phyloP scores from a whole-genome alignment of 495 filamentous ascomycete species.

The Hapsidospora chrysogenum region DNA sequence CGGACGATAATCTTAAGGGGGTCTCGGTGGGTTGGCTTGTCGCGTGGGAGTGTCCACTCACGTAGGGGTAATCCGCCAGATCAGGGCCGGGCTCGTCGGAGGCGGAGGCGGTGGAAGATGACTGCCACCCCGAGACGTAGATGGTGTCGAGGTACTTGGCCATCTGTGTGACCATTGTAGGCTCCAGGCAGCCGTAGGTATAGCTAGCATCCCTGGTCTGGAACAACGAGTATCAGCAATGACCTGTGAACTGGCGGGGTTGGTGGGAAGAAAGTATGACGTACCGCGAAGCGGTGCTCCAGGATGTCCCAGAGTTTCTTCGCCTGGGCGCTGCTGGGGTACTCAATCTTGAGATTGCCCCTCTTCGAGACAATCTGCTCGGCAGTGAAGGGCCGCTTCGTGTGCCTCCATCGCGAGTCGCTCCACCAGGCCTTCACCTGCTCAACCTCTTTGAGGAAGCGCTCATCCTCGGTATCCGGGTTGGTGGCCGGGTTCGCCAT shows the following conservation, averaged over 20 bases:
- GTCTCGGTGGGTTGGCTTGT: too few species aligned
- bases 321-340: conserved; percentile 68
- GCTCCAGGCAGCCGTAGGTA: conserved; percentile 94
- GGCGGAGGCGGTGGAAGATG: conserved; percentile 84
- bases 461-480: conserved; percentile 59
- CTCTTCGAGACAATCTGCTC: conserved; percentile 95
- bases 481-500: conserved; percentile 34
- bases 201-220: conserved; percentile 73
- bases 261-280: conserved; percentile 8
- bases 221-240: neutral
- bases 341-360: conserved; percentile 80
- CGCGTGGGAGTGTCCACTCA: conserved; percentile 22
- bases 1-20: neutral
- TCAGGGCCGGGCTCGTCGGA: conserved; percentile 93
- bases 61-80: conserved; percentile 96
- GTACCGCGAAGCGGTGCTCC: conserved; percentile 67
- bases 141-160: conserved; percentile 97
- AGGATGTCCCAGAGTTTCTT: conserved; percentile 94
- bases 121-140: conserved; percentile 98
- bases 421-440: conserved; percentile 90
- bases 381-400: conserved; percentile 81
- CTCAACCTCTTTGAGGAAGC: conserved; percentile 65
- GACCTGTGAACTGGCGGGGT: too few species aligned
- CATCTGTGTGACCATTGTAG: conserved; percentile 98
- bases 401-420: conserved; percentile 80